Evolutionary conservation across 164 flowering plant genomes (phyloP), one percentile per base, ranked within the genome.

Genomic region (Annona cherimola): DNA sequence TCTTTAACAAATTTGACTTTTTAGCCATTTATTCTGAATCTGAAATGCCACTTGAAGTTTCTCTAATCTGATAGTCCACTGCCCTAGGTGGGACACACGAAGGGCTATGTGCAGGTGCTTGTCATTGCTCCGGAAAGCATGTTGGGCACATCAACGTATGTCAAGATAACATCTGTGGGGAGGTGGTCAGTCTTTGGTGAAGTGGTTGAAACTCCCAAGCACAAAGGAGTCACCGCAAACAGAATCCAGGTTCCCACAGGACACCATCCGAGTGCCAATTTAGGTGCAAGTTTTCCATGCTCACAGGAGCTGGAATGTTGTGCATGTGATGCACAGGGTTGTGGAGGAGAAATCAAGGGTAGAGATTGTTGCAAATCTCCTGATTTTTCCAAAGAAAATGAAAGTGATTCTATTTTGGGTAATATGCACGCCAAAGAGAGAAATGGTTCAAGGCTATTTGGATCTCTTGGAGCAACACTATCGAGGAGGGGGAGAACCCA

Each of bases 131-230:
- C 97, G 7, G 96, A 85, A 73, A 80, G 77, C 76, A 79, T 90
- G 92, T 78, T 93, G 69, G 99, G 98, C 20, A 79, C 85, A 68
- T 93, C 96, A 76, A 91, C 98, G 35, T 78, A 84, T 18, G 94
- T 80, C 69, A 89, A 84, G 81, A 90, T 96, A 80, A 93, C 93
- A 54, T 93, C 99, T 26, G 94, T 92, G 0, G 99, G 99, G 74
- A 88, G 99, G 76, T 96, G 99, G 99, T 96, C 99, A 1, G 99
- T 96, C 73, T 96, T 93, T 77, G 98, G 97, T 14, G 91, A 93
- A 74, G 83, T 96, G 69, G 82, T 95, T n/a, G 86, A 87, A 73
- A 82, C 73, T 60, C 77, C 85, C 59, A 70, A 42, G 59, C 77
- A 72, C 60, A 76, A 76, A 70, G 80, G 71, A 61, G 61, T 20